These are phyloP conservation scores for Clarireedia monteithiana DNA, from an alignment of 2,329 filamentous ascomycete genomes.

Conservation along the genomic window DNA sequence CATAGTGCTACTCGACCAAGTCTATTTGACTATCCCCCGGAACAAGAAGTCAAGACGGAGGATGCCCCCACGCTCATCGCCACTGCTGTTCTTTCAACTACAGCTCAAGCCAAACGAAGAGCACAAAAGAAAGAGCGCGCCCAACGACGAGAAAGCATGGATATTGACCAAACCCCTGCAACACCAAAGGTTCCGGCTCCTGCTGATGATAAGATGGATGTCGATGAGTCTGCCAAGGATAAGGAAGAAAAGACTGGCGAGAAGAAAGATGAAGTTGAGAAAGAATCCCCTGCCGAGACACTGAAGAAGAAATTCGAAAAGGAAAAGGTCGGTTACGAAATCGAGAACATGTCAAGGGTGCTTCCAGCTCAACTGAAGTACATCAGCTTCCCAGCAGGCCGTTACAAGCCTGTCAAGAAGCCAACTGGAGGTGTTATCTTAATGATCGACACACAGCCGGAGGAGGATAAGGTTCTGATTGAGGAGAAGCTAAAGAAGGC, in stretches of 20 bases:
- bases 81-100: slow-evolving; percentile 92
- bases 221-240: slow-evolving; percentile 48
- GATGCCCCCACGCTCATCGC: slow-evolving; percentile 91
- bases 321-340: slow-evolving; percentile 92
- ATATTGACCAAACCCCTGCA: slow-evolving; percentile 73
- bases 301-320: slow-evolving; percentile 87
- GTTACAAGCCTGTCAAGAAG: slow-evolving; percentile 92
- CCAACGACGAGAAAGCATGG: slow-evolving; percentile 88
- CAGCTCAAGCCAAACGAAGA: slow-evolving; percentile 90
- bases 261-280: slow-evolving; percentile 55
- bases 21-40: slow-evolving; percentile 95
- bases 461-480: slow-evolving; percentile 70
- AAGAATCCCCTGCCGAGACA: slow-evolving; percentile 48
- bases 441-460: slow-evolving; percentile 75
- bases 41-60: slow-evolving; percentile 90
- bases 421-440: slow-evolving; percentile 90
- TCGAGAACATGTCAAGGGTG: slow-evolving; percentile 95
- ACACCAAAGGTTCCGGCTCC: slow-evolving; percentile 54
- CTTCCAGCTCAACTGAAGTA: slow-evolving; percentile 91
- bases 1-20: slow-evolving; percentile 91
- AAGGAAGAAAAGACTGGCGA: slow-evolving; percentile 42
- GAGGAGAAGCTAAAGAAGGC: slow-evolving; percentile 90
- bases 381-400: slow-evolving; percentile 81
- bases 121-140: slow-evolving; percentile 92
- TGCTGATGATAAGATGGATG: slow-evolving; percentile 78